These are phyloP conservation scores for Metschnikowia rubicola DNA, from an alignment of 805 yeast species.

Conservation along the genomic window DNA sequence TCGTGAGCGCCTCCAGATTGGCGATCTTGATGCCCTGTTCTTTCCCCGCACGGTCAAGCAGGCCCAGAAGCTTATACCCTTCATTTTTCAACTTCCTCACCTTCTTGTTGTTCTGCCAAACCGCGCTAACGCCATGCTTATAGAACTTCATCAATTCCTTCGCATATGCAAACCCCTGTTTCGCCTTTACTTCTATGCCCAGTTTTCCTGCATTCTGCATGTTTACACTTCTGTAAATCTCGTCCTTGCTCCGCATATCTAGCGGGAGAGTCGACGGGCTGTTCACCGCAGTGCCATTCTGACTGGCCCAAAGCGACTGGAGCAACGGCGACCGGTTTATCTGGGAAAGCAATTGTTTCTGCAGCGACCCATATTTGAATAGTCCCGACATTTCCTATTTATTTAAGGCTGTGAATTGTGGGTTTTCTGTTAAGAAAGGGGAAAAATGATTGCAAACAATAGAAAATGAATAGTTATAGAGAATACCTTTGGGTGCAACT, in stretches of 20 bases:
- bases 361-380: slow-evolving; percentile 4
- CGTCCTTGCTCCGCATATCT: slow-evolving; percentile 24
- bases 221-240: slow-evolving; percentile 25
- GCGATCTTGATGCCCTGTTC: slow-evolving; percentile 28
- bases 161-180: slow-evolving; percentile 44
- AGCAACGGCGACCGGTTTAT: slow-evolving; percentile 8
- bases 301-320: slow-evolving; percentile 9
- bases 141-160: slow-evolving; percentile 50
- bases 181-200: slow-evolving; percentile 21
- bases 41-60: slow-evolving; percentile 22
- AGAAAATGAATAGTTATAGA: too few species aligned
- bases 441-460: too few species aligned
- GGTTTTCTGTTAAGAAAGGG: too few species aligned
- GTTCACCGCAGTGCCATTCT: slow-evolving; percentile 1
- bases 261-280: slow-evolving; percentile 32
- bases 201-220: slow-evolving; percentile 16
- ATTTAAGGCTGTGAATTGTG: too few species aligned
- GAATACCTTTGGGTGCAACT: too few species aligned
- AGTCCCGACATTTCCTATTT: background rate
- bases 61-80: slow-evolving; percentile 19
- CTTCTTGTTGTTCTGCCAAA: slow-evolving; percentile 44
- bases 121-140: slow-evolving; percentile 52
- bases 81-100: slow-evolving; percentile 17
- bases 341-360: slow-evolving; percentile 4
- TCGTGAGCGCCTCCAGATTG: slow-evolving; percentile 33